Conservation (phyloP, 2,329 filamentous ascomycete genomes). For the Pyrenochaeta sp. region DNA sequence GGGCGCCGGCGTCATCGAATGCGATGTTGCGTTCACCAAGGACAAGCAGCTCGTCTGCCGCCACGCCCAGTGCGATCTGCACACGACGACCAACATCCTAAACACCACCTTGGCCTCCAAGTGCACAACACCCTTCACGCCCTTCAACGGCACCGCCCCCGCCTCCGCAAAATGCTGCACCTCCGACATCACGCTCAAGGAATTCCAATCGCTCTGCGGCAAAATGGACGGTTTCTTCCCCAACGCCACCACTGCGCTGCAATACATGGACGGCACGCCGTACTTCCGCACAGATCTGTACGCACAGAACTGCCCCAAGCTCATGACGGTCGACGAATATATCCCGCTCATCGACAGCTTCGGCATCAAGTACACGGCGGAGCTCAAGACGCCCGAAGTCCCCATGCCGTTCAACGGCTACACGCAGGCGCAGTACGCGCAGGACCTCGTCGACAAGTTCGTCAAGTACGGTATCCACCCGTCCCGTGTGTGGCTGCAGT, state of each 20-base stretch:
- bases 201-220: conserved; percentile 72
- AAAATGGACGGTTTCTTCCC: conserved; percentile 71
- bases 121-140: conserved; percentile 46
- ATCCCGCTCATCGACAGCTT: conserved; percentile 68
- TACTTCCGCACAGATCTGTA: conserved; percentile 72
- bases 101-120: conserved; percentile 45
- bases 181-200: conserved; percentile 71
- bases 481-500: conserved; percentile 62
- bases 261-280: conserved; percentile 67
- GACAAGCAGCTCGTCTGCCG: conserved; percentile 50
- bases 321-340: conserved; percentile 68
- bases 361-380: conserved; percentile 58
- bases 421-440: conserved; percentile 69
- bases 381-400: conserved; percentile 69
- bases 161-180: conserved; percentile 75
- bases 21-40: conserved; percentile 48
- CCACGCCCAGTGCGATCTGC: conserved; percentile 48
- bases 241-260: conserved; percentile 63
- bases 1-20: conserved; percentile 48
- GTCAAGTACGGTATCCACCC: conserved; percentile 47
- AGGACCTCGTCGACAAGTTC: conserved; percentile 64
- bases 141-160: conserved; percentile 39
- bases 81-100: conserved; percentile 49
- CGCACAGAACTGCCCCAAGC: conserved; percentile 65
- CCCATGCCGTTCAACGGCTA: conserved; percentile 74